Evolutionary conservation across 1,284 basidiomycete genomes (phyloP), one percentile per base, ranked within the genome.

Genomic region (Vanrija humicola): DNA sequence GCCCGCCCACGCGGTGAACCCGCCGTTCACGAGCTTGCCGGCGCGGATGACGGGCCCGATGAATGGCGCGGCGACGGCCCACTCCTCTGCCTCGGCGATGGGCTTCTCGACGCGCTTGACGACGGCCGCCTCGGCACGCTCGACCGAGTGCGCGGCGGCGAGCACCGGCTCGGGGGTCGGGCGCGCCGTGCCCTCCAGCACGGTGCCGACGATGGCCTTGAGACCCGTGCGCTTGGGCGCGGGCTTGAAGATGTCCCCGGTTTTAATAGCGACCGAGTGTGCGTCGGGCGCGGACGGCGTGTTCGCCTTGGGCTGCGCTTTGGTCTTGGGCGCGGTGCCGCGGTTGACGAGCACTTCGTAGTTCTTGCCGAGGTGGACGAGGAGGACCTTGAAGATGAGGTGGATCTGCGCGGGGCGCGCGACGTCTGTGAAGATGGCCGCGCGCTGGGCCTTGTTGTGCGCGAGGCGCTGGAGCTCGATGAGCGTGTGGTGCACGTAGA

Each of bases 401-500:
- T 60, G 59, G 14, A 48, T 58, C 15, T 68, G 62, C 18, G 59
- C 63, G 7, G 66, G 67, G 39, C 57, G 63, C 19, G 67, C 57
- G 6, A 64, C 58, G 53, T 69, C 67, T 43, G 59, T 54, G 55
- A 75, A 75, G 16, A 75, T 55, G 18, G 59, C 62, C 39, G 67
- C 59, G 7, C 73, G 63, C 14, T 64, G 64, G 6, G 56, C 25
- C 6, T 58, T 59, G 14, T 56, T 58, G 46, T 67, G 57, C 10
- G 64, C 64, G 9, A 70, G 59, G 25, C 70, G 64, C 19, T 72
- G 60, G 2, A 75, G 62, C 61, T 75, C 73, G 62, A 74, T 67
- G n/a, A 73, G 46, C 1, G 73, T 75, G 61, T 73, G 71, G 59
- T 69, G 69, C 9, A 69, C 46, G 55, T 68, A 64, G 45, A 72